Evolutionary conservation across 2,329 filamentous ascomycete species (phyloP).

Genomic region (Botrytis byssoidea): DNA sequence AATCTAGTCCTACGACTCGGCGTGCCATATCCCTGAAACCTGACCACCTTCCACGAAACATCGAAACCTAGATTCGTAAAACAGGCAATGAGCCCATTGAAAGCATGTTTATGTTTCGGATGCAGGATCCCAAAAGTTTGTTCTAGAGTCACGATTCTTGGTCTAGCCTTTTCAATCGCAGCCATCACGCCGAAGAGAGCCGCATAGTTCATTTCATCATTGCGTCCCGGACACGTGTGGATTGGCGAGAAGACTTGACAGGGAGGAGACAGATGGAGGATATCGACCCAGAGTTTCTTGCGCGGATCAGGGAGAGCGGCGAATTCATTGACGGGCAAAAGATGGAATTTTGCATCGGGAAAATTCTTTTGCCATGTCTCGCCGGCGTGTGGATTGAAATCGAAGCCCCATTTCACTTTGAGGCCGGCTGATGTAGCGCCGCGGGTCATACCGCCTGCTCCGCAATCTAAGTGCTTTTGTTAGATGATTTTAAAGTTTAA

Average conservation of each 20-base stretch:
- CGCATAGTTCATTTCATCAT: conserved; percentile 68
- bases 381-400: conserved; percentile 46
- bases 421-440: conserved; percentile 62
- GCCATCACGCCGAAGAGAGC: conserved; percentile 51
- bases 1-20: conserved; percentile 41
- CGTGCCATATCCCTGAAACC: conserved; percentile 44
- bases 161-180: conserved; percentile 57
- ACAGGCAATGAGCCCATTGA: conserved; percentile 52
- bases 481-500: neutral
- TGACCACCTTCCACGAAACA: conserved; percentile 63
- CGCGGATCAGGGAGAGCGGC: conserved; percentile 35
- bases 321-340: conserved; percentile 50
- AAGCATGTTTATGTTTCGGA: conserved; percentile 17
- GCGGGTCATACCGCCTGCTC: conserved; percentile 66
- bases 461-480: conserved; percentile 47
- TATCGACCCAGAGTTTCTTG: conserved; percentile 50
- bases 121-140: conserved; percentile 67
- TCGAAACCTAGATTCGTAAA: conserved; percentile 66
- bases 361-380: conserved; percentile 28
- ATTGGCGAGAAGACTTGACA: conserved; percentile 74
- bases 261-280: conserved; percentile 73
- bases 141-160: conserved; percentile 71
- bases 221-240: conserved; percentile 56
- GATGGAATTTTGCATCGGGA: conserved; percentile 27
- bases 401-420: conserved; percentile 58